Percentiles rank a stretch among this genome's conserved stretches.
phyloP scores from a whole-genome alignment of 2,329 filamentous ascomycete genomes.

The Pseudogymnoascus sp. region DNA sequence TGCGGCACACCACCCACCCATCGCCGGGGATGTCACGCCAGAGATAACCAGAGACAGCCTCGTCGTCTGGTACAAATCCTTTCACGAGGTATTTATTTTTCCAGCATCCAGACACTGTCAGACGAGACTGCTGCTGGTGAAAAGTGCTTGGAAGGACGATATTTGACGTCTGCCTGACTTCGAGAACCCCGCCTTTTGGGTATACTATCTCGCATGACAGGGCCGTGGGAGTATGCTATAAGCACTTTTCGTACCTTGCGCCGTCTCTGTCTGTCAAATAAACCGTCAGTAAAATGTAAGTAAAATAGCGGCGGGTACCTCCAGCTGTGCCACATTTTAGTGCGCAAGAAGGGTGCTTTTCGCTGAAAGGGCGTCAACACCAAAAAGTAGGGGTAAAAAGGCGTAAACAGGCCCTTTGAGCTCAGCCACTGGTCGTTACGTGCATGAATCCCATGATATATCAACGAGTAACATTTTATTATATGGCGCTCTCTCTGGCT shows the following conservation, averaged over 20 bases:
- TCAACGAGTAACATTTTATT: constrained; percentile 8
- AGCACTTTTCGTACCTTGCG: neutral
- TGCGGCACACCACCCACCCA: constrained; percentile 1
- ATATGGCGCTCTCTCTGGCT: constrained; percentile 3
- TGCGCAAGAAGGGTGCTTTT: neutral
- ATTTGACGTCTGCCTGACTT: neutral
- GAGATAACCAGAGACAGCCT: neutral
- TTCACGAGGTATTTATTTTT: constrained; percentile 2
- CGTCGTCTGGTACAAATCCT: constrained; percentile 1
- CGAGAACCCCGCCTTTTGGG: neutral
- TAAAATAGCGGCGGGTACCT: neutral
- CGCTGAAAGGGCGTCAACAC: neutral
- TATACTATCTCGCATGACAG: neutral
- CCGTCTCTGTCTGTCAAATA: neutral
- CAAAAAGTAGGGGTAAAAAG: neutral
- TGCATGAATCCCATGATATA: constrained; percentile 7
- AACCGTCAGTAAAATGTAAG: neutral
- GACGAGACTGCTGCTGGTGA: neutral
- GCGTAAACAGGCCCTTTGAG: neutral
- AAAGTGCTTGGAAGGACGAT: neutral
- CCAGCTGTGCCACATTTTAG: neutral
- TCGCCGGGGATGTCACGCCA: neutral
- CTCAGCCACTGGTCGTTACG: neutral
- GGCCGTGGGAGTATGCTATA: neutral
- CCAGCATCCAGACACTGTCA: neutral